Percentiles rank a stretch among this genome's conserved stretches.
Conservation (phyloP, 2,329 filamentous ascomycete genomes). For the Fusarium torulosum region DNA sequence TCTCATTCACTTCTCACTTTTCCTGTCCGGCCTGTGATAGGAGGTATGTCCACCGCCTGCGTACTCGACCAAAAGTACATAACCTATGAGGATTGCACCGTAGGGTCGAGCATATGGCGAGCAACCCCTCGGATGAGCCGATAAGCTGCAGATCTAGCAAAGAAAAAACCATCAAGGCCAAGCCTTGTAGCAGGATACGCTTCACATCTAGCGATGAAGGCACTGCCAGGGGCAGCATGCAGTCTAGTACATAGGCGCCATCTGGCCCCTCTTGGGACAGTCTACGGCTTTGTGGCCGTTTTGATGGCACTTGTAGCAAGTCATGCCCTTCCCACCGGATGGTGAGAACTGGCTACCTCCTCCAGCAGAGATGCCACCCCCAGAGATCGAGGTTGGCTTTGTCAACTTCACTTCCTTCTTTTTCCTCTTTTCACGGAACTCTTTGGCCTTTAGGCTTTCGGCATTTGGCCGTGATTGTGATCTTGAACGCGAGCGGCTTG, state of each 20-base stretch:
- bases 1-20: neutral
- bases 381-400: slow-evolving; percentile 67
- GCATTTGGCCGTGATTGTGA: slow-evolving; percentile 48
- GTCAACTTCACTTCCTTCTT: slow-evolving; percentile 77
- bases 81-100: neutral
- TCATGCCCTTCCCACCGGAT: slow-evolving; percentile 47
- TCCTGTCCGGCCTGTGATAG: neutral
- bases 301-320: slow-evolving; percentile 72
- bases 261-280: slow-evolving; percentile 59
- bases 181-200: slow-evolving; percentile 1
- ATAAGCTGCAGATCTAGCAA: neutral
- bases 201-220: neutral
- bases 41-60: neutral
- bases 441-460: slow-evolving; percentile 55
- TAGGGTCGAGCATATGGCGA: neutral
- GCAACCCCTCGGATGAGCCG: neutral
- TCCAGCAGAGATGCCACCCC: slow-evolving; percentile 61
- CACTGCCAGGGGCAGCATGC: neutral
- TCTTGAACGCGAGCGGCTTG: slow-evolving; percentile 52
- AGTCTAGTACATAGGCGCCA: slow-evolving; percentile 2
- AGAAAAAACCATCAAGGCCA: neutral
- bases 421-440: slow-evolving; percentile 69
- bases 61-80: neutral
- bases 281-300: slow-evolving; percentile 70
- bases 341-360: slow-evolving; percentile 46